A percentile compares a stretch with the other conserved stretches of the same genome.
These are phyloP conservation scores for Olyra latifolia DNA, from an alignment of 176 grass and related monocot species.

Conservation along the genomic window DNA sequence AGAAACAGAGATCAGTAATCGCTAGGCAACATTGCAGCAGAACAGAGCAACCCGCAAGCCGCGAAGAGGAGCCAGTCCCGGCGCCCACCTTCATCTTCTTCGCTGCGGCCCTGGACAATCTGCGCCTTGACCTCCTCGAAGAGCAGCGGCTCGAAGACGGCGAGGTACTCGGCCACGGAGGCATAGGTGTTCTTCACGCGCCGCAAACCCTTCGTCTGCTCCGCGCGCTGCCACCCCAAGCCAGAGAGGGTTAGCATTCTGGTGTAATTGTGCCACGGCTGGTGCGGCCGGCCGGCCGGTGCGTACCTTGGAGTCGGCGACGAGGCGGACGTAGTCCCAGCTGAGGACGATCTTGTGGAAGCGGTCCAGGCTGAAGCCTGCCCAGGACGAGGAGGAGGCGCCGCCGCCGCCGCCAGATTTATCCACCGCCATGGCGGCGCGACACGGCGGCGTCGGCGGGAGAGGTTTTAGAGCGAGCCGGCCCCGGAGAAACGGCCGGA, in stretches of 20 bases:
- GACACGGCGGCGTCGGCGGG: not conserved
- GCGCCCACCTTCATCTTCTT: conserved; percentile 59
- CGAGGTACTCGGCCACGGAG: conserved; percentile 75
- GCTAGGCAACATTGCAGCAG: not conserved
- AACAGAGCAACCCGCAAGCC: not conserved
- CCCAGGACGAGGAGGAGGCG: conserved; percentile 27
- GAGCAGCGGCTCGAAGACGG: conserved; percentile 82
- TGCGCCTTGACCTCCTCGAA: conserved; percentile 98
- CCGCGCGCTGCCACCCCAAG: conserved; percentile 35
- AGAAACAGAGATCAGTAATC: conserved; percentile 9
- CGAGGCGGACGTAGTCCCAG: conserved; percentile 84
- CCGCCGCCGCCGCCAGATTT: conserved; percentile 34
- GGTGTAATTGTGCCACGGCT: not conserved
- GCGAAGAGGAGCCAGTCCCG: not conserved
- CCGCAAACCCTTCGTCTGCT: conserved; percentile 38
- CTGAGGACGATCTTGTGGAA: conserved; percentile 84
- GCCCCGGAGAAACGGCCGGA: not conserved
- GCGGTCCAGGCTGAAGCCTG: conserved; percentile 45
- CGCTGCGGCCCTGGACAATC: conserved; percentile 67
- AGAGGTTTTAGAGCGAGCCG: conserved; percentile 13
- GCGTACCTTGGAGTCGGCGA: conserved; percentile 65
- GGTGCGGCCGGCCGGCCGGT: not conserved
- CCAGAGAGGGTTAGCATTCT: not conserved
- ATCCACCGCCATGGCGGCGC: conserved; percentile 52
- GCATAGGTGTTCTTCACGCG: conserved; percentile 65